Conservation (phyloP, 179 eudicot genomes). For the Silene coronaria region DNA sequence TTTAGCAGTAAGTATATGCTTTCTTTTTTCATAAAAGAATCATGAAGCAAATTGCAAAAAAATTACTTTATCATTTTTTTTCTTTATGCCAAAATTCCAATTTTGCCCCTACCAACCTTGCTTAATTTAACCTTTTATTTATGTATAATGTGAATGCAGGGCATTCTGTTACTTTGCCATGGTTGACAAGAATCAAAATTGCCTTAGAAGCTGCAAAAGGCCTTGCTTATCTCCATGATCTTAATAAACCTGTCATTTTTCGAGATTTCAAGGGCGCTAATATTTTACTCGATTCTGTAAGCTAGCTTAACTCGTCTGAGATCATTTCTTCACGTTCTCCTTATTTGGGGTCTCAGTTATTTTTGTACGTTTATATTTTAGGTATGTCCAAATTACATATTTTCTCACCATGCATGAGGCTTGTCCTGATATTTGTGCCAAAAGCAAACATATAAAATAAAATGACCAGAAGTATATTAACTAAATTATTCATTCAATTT, state of each 20-base stretch:
- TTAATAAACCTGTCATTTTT: conserved; percentile 33
- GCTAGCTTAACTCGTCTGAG: not conserved
- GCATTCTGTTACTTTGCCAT: conserved; percentile 32
- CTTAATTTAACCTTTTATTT: not conserved
- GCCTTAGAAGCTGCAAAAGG: conserved; percentile 44
- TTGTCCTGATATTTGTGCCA: too few species aligned
- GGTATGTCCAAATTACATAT: too few species aligned
- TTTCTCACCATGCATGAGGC: too few species aligned
- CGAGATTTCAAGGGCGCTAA: conserved; percentile 42
- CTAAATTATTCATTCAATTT: not conserved
- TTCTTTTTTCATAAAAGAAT: not conserved
- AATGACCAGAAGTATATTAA: too few species aligned
- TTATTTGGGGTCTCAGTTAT: too few species aligned
- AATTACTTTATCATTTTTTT: not conserved
- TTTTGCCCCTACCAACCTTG: conserved; percentile 18
- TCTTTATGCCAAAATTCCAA: conserved; percentile 9
- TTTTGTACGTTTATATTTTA: too few species aligned
- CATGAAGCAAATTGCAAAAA: not conserved
- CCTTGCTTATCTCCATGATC: conserved; percentile 35
- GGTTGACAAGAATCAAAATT: conserved; percentile 37
- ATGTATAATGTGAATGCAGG: conserved; percentile 24
- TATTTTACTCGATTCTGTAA: conserved; percentile 34
- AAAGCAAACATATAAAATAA: too few species aligned
- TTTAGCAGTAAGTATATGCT: conserved; percentile 34
- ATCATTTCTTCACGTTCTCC: too few species aligned